phyloP scores from a whole-genome alignment of 2,329 filamentous ascomycete species.

The Kalmusia sp. region DNA sequence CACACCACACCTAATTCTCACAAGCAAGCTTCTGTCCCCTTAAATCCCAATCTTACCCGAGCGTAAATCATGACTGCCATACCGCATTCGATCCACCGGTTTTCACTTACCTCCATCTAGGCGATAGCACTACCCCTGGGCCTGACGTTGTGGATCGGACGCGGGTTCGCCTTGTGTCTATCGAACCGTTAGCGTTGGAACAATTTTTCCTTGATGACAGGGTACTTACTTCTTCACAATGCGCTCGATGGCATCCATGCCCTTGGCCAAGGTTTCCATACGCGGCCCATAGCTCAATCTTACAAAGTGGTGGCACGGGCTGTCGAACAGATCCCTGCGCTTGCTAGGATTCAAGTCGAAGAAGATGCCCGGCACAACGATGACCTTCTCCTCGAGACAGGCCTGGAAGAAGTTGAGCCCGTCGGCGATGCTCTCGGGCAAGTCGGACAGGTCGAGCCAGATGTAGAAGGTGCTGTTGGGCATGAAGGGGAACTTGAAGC shows the following conservation, averaged over 20 bases:
- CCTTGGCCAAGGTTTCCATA: constrained; percentile 50
- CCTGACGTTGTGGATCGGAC: constrained; percentile 15
- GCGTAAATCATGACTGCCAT: neutral
- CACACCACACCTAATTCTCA: neutral
- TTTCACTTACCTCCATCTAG: neutral
- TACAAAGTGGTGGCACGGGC: constrained; percentile 76
- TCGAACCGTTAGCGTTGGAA: neutral
- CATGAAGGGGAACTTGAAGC: constrained; percentile 79
- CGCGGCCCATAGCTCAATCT: constrained; percentile 49
- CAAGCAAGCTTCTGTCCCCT: neutral
- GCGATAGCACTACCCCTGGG: constrained; percentile 12
- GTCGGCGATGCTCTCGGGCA: constrained; percentile 85
- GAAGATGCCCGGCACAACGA: constrained; percentile 97
- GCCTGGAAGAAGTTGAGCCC: constrained; percentile 97
- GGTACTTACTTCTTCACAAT: constrained; percentile 49
- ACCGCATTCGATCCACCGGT: neutral
- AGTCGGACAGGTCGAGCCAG: constrained; percentile 70
- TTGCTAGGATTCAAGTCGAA: constrained; percentile 94
- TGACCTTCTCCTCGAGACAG: constrained; percentile 91
- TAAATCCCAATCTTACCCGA: neutral
- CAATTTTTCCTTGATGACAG: neutral
- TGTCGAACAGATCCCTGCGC: constrained; percentile 90
- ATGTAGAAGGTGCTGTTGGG: constrained; percentile 96
- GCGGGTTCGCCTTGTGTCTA: constrained; percentile 17
- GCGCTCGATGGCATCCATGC: constrained; percentile 48